Evolutionary conservation across 2,329 filamentous ascomycete species (phyloP).

Genomic region (Drechslerella dactyloides): DNA sequence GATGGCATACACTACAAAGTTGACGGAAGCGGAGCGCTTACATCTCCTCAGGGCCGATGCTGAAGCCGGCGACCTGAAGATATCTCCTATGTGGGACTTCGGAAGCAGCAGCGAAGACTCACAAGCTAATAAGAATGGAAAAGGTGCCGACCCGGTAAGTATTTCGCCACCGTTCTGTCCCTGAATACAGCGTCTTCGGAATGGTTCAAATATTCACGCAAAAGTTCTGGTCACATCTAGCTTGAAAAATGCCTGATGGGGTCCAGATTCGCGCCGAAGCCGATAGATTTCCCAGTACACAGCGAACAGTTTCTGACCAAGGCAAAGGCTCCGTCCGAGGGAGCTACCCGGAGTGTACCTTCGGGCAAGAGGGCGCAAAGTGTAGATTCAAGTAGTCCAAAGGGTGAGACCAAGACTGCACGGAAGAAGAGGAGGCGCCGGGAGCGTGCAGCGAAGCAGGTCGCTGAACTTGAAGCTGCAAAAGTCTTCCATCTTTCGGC

Average conservation of each 20-base stretch:
- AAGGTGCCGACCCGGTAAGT: not conserved
- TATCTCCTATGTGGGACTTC: not conserved
- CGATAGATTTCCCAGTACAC: no score
- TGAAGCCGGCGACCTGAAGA: not conserved
- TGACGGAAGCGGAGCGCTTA: not conserved
- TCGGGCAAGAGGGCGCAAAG: no score
- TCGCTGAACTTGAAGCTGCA: no score
- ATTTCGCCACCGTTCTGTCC: not conserved
- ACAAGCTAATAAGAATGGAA: not conserved
- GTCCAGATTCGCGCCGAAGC: conserved; percentile 1
- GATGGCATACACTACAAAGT: not conserved
- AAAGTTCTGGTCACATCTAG: no score
- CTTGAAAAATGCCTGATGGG: not conserved
- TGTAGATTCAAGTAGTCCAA: no score
- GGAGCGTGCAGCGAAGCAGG: no score
- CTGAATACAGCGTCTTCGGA: no score
- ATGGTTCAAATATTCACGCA: no score
- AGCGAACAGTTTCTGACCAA: no score
- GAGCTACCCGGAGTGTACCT: no score
- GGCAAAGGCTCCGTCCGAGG: no score
- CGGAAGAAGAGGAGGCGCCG: not conserved
- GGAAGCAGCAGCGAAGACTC: not conserved
- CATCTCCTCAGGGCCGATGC: not conserved
- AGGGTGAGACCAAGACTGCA: not conserved
- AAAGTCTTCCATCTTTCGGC: no score